Conservation (phyloP, 495 filamentous ascomycete species). For the Talaromyces proteolyticus region DNA sequence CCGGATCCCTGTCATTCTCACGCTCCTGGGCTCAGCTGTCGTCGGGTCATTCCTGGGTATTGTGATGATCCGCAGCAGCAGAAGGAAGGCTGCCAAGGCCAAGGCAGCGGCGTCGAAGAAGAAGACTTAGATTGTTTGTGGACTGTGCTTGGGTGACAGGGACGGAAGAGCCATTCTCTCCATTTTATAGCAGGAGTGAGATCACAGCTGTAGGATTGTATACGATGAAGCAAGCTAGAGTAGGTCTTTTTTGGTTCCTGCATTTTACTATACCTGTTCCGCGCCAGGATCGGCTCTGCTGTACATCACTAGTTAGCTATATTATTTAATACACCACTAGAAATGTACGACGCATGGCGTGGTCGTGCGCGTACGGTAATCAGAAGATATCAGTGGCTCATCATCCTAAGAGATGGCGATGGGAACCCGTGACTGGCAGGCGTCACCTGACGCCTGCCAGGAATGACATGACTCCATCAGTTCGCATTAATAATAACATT, state of each 20-base stretch:
- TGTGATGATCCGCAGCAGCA: slow-evolving; percentile 98
- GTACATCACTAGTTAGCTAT: too few relatives aligned
- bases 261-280: not conserved
- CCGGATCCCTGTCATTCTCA: slow-evolving; percentile 93
- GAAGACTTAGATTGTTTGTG: slow-evolving; percentile 51
- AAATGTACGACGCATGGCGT: too few relatives aligned
- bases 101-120: slow-evolving; percentile 64
- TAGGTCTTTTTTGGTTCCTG: not conserved
- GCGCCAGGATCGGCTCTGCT: not conserved
- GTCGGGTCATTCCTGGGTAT: slow-evolving; percentile 94
- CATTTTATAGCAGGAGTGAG: too few relatives aligned
- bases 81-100: slow-evolving; percentile 93
- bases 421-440: too few relatives aligned
- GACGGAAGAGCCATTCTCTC: not conserved
- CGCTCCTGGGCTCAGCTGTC: slow-evolving; percentile 85
- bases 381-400: too few relatives aligned
- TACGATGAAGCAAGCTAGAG: not conserved
- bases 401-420: too few relatives aligned
- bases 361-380: too few relatives aligned
- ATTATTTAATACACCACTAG: too few relatives aligned
- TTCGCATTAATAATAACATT: too few relatives aligned
- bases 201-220: too few relatives aligned
- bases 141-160: not conserved
- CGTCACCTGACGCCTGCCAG: too few relatives aligned
- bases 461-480: too few relatives aligned